Evolutionary conservation across 257 asterid species (phyloP), one percentile per base, ranked within the genome.

Genomic region (Solanum ossicruentum): DNA sequence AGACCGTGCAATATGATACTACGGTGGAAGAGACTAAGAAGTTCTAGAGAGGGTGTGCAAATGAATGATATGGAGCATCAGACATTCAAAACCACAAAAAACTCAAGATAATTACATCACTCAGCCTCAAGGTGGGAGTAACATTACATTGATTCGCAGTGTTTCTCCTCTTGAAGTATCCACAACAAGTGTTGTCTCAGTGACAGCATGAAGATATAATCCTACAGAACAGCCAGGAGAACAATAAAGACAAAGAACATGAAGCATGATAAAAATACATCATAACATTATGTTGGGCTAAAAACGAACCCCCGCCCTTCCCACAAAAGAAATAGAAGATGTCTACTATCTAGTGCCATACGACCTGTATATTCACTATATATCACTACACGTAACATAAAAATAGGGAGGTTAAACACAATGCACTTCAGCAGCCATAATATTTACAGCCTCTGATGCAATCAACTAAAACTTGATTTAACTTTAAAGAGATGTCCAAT

Each of bases 101-200:
- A 23, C 23, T 63, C 75, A 82, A 82, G 7, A 65, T 11, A 63
- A 63, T 11, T 63, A 60, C 79, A 60, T 32, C 49, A 82, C 39
- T 3, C 23, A 61, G 63, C 45, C 32, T 20, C 75, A 49, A 43
- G 75, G 75, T 51, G 75, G 80, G 84, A 58, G 84, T 11, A 82
- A 61, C 47, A n/a, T 43, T 95, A 97, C 99, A 92, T 96, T 96
- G 85, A 95, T 97, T 49, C 97, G 97, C 69, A 94, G 98, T 89
- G 96, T 92, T 93, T 97, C 99, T 91, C 97, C 98, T 88, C 98
- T 95, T 85, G 98, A 95, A 10, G 99, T 97, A 87, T 97, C 99
- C 84, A 97, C 99, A 58, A 92, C 92, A 84, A 97, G 93, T 85
- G 91, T 90, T 66, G 98, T 94, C 96, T 93, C 98, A 11, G 98